Percentiles rank a stretch among this genome's conserved stretches.
These are phyloP conservation scores for Aspergillus tanneri DNA, from an alignment of 2,329 filamentous ascomycete genomes.

Conservation along the genomic window DNA sequence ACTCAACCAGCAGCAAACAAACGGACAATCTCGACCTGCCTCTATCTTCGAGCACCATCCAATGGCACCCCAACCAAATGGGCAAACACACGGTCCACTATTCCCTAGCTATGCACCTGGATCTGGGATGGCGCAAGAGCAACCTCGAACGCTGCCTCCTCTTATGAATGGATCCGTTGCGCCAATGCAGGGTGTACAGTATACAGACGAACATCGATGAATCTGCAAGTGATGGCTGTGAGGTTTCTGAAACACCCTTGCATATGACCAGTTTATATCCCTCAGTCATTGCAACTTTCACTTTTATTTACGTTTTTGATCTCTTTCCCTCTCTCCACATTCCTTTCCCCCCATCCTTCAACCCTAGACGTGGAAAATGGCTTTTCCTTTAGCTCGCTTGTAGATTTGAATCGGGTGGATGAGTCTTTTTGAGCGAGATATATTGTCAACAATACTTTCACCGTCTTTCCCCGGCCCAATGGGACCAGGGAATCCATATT, in stretches of 20 bases:
- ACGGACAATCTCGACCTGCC: slow-evolving; percentile 30
- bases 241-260: too few relatives aligned
- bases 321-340: not conserved
- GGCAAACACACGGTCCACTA: slow-evolving; percentile 31
- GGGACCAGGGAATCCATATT: not conserved
- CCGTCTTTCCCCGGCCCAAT: not conserved
- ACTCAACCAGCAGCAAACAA: slow-evolving; percentile 37
- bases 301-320: too few relatives aligned
- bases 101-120: slow-evolving; percentile 32
- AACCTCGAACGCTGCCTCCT: slow-evolving; percentile 48
- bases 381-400: slow-evolving; percentile 14
- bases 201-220: slow-evolving; percentile 49
- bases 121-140: slow-evolving; percentile 37
- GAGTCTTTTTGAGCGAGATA: slow-evolving; percentile 10
- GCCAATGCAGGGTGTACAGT: slow-evolving; percentile 53
- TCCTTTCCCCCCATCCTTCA: not conserved
- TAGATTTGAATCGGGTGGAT: slow-evolving; percentile 23
- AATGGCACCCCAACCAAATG: slow-evolving; percentile 38
- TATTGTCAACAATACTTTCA: slow-evolving; percentile 5
- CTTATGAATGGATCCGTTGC: slow-evolving; percentile 46
- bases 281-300: too few relatives aligned
- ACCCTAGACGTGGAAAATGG: slow-evolving; percentile 8
- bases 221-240: too few relatives aligned
- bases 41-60: slow-evolving; percentile 39
- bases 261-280: not conserved